Percentiles rank a stretch among this genome's conserved stretches.
phyloP scores from a whole-genome alignment of 495 filamentous ascomycete species.

The Acidiella bohemica region DNA sequence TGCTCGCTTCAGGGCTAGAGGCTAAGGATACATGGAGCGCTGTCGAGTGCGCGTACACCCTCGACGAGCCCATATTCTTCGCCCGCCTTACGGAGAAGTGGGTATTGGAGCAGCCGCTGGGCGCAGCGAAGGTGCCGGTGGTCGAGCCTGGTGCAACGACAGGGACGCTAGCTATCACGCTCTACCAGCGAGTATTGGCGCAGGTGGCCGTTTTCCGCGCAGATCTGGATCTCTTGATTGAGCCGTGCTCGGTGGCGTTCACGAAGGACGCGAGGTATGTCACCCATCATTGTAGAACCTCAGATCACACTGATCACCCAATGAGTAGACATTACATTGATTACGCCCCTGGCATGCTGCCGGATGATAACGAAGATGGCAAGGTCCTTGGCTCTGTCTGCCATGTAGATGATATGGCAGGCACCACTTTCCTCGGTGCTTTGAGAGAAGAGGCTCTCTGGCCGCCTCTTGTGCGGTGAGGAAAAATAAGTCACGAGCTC shows the following conservation, averaged over 20 bases:
- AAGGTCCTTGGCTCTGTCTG: not conserved
- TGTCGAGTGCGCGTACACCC: slow-evolving; percentile 4
- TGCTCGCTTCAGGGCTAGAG: not conserved
- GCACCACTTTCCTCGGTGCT: slow-evolving; percentile 7
- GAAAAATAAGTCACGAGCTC: not conserved
- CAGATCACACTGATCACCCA: no score
- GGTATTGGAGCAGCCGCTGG: not conserved
- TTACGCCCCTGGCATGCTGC: slow-evolving; percentile 10
- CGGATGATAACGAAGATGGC: slow-evolving; percentile 4
- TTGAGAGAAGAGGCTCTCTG: slow-evolving; percentile 12
- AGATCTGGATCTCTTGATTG: slow-evolving; percentile 10
- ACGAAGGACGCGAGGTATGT: not conserved
- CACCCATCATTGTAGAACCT: no score
- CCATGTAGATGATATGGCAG: slow-evolving; percentile 8
- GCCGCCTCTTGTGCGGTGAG: slow-evolving; percentile 7
- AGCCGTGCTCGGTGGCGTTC: slow-evolving; percentile 12
- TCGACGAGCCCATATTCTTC: slow-evolving; percentile 8
- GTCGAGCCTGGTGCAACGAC: not conserved
- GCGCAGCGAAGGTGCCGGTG: not conserved
- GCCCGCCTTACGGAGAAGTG: slow-evolving; percentile 4
- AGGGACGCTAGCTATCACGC: slow-evolving; percentile 1
- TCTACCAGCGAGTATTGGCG: not conserved
- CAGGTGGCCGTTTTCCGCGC: not conserved
- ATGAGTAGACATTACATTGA: slow-evolving; percentile 18
- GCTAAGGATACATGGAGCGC: slow-evolving; percentile 2